A percentile compares a stretch with the other conserved stretches of the same genome.
Evolutionary conservation across 2,329 filamentous ascomycete species (phyloP).

Genomic region (Ceratocystis lukuohia): DNA sequence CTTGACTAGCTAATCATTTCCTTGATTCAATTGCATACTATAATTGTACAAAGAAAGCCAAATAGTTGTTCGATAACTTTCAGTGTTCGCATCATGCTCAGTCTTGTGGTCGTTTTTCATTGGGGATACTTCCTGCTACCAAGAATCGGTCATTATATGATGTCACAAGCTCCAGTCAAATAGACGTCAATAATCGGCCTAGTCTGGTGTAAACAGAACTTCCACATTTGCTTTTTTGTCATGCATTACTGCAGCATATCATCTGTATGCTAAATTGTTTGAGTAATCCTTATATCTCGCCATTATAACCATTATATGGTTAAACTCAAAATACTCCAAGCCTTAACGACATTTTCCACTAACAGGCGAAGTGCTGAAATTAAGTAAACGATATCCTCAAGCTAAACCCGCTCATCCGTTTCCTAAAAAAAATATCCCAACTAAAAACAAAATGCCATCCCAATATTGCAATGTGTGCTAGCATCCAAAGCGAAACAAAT

Average conservation of each 20-base stretch:
- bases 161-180: too few relatives aligned
- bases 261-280: neutral
- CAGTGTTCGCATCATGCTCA: neutral
- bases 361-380: neutral
- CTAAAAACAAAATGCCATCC: neutral
- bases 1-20: constrained; percentile 18
- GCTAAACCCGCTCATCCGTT: neutral
- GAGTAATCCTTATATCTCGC: neutral
- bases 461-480: neutral
- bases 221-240: too few relatives aligned
- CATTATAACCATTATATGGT: neutral
- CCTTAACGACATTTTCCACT: neutral
- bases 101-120: neutral
- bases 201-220: too few relatives aligned
- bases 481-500: neutral
- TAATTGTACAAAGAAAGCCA: constrained; percentile 9
- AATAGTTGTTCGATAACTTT: neutral
- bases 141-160: too few relatives aligned
- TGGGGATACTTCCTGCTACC: neutral
- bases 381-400: neutral
- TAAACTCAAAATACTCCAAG: neutral
- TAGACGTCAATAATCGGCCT: too few relatives aligned
- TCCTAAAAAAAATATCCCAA: neutral
- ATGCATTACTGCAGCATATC: neutral
- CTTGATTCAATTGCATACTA: constrained; percentile 6